Evolutionary conservation across 202 grass and related monocot genomes (phyloP).

Genomic region (Elaeis oleifera): DNA sequence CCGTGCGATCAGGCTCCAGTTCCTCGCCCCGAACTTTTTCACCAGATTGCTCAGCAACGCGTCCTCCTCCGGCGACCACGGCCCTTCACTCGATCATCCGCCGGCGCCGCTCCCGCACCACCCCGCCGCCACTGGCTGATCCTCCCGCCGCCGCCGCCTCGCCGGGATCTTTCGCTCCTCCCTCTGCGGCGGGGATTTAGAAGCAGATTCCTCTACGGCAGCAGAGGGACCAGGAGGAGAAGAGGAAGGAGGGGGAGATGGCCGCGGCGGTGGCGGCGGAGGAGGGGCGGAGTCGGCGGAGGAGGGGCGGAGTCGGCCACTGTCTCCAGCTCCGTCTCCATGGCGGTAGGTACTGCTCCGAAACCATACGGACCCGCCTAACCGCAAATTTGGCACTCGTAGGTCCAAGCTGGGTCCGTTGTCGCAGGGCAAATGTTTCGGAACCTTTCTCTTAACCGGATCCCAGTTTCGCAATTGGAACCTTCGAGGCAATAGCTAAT

Average conservation of each 20-base stretch:
- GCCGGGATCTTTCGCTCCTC: conserved; percentile 31
- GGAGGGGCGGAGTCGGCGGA: background rate
- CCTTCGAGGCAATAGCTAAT: no score
- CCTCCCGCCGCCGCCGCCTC: conserved; percentile 20
- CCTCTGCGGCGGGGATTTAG: conserved; percentile 8
- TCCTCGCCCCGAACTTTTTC: conserved; percentile 56
- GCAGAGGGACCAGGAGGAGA: background rate
- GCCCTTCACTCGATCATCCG: conserved; percentile 67
- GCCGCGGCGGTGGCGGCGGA: conserved; percentile 12
- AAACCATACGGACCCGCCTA: conserved; percentile 24
- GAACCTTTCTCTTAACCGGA: background rate
- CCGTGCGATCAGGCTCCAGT: conserved; percentile 79
- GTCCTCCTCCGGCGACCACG: conserved; percentile 87
- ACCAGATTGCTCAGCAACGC: conserved; percentile 54
- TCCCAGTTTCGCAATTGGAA: no score
- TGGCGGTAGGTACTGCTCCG: no score
- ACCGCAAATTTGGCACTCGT: conserved; percentile 25
- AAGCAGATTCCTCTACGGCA: background rate
- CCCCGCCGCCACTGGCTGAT: background rate
- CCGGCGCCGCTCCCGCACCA: background rate
- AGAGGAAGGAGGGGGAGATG: conserved; percentile 18
- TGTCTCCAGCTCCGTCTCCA: no score
- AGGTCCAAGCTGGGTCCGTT: background rate
- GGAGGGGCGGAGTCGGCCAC: background rate
- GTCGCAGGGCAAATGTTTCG: background rate